These are phyloP conservation scores for Linum trigynum DNA, from an alignment of 345 rosid genomes.

Conservation along the genomic window DNA sequence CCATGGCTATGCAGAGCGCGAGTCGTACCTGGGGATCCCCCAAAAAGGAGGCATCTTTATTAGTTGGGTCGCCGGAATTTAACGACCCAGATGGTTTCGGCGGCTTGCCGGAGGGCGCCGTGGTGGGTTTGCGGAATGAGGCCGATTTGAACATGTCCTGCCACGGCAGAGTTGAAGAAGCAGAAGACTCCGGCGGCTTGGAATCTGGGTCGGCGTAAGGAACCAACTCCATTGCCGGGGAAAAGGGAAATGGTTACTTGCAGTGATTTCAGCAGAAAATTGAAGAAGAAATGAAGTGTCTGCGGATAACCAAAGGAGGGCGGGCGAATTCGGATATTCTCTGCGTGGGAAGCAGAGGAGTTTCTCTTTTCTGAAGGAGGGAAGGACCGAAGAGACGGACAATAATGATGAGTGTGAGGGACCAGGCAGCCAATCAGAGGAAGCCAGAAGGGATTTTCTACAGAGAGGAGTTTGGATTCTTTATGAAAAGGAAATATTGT, in stretches of 20 bases:
- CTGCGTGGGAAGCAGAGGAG: neutral
- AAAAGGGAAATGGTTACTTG: neutral
- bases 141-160: constrained; percentile 95
- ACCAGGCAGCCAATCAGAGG: neutral
- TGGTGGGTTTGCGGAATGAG: constrained; percentile 57
- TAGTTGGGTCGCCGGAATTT: constrained; percentile 17
- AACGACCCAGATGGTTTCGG: neutral
- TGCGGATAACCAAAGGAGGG: neutral
- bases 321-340: neutral
- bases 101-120: constrained; percentile 22
- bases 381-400: neutral
- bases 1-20: constrained; percentile 94
- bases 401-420: neutral
- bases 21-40: constrained; percentile 75
- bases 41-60: constrained; percentile 23
- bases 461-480: no score
- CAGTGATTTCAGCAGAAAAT: no score
- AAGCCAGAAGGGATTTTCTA: neutral
- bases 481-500: neutral
- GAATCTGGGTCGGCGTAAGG: constrained; percentile 55
- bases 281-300: neutral
- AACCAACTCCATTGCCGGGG: constrained; percentile 52
- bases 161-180: constrained; percentile 55
- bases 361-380: neutral
- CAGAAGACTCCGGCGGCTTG: constrained; percentile 18